These are phyloP conservation scores for Fusarium newnesense DNA, from an alignment of 2,329 filamentous ascomycete genomes.

Conservation along the genomic window DNA sequence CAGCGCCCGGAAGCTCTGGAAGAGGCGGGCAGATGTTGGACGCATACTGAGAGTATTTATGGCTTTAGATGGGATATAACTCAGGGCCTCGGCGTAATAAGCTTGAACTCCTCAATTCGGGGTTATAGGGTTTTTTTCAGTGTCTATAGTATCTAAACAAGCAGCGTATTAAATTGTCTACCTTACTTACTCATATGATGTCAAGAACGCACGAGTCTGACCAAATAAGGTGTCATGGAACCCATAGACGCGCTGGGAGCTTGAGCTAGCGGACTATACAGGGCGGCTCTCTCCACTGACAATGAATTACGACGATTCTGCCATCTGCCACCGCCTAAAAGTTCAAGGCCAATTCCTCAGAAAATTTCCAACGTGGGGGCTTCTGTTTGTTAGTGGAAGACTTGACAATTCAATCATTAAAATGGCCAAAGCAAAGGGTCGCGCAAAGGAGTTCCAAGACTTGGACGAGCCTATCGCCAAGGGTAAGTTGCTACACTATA, in stretches of 20 bases:
- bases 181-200: background rate
- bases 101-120: no score
- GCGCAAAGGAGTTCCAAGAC: constrained; percentile 70
- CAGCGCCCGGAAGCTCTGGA: constrained; percentile 46
- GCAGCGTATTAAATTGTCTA: background rate
- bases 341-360: constrained; percentile 49
- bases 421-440: constrained; percentile 64
- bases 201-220: background rate
- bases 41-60: constrained; percentile 49
- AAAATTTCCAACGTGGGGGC: constrained; percentile 51
- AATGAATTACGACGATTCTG: constrained; percentile 49
- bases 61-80: background rate
- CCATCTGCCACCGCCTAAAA: constrained; percentile 62
- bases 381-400: constrained; percentile 12
- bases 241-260: background rate
- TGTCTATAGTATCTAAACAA: background rate
- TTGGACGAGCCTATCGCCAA: constrained; percentile 69
- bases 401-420: constrained; percentile 42
- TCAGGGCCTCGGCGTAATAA: background rate
- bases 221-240: constrained; percentile 16
- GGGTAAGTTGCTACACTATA: constrained; percentile 57
- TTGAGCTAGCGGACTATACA: constrained; percentile 21
- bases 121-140: background rate
- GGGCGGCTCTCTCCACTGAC: constrained; percentile 15
- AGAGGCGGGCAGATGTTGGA: constrained; percentile 50